Conservation (phyloP, 768 basidiomycete species). For the Cystofilobasidium macerans region DNA sequence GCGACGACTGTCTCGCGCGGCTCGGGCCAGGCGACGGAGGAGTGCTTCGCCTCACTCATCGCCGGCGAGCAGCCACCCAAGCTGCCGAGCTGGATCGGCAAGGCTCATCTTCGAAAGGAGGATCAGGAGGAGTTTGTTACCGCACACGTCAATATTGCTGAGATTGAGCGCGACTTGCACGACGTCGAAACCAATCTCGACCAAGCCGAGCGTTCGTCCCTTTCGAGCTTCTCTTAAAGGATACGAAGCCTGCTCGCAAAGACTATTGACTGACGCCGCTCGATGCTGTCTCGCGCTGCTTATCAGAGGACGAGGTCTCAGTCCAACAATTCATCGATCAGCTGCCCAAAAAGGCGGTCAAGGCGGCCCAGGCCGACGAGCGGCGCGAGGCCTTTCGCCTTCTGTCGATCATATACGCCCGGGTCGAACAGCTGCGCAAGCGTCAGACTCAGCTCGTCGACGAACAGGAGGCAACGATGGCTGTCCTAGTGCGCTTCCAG, state of each 20-base stretch:
- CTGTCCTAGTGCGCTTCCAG: neutral
- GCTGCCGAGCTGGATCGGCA: neutral
- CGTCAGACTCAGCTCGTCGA: neutral
- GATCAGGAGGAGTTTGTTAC: conserved; percentile 6
- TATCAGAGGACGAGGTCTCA: neutral
- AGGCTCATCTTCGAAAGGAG: neutral
- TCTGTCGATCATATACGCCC: conserved; percentile 12
- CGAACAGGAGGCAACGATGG: neutral
- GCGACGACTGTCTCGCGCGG: neutral
- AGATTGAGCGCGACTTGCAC: conserved; percentile 10
- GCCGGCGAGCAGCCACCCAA: neutral
- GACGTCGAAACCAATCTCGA: neutral
- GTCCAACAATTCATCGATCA: neutral
- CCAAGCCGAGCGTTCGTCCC: neutral
- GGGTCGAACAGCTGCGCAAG: neutral
- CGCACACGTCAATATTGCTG: neutral
- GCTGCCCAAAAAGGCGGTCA: neutral
- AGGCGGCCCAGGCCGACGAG: neutral
- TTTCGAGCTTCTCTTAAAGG: no score
- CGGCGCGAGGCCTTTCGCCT: conserved; percentile 16
- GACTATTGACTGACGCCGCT: no score
- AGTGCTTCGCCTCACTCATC: neutral
- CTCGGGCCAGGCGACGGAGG: neutral
- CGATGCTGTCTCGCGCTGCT: neutral
- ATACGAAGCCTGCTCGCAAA: no score